Evolutionary conservation across 2,329 filamentous ascomycete genomes (phyloP).

Genomic region (Pseudogymnoascus sp.): DNA sequence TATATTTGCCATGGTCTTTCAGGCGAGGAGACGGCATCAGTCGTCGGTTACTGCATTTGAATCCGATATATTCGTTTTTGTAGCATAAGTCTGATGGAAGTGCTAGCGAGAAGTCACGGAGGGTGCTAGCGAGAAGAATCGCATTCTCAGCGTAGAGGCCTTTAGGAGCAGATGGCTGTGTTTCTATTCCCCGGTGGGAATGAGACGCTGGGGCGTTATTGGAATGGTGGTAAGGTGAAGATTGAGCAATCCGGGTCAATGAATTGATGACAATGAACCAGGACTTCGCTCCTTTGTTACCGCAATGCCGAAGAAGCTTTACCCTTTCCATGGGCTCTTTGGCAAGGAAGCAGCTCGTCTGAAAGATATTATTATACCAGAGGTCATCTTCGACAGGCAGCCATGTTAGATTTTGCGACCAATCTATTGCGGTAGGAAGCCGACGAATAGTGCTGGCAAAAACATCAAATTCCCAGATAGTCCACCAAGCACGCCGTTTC

Average conservation of each 20-base stretch:
- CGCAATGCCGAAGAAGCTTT: conserved; percentile 27
- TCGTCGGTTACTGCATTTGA: not conserved
- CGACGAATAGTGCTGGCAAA: conserved; percentile 35
- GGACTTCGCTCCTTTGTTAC: conserved; percentile 30
- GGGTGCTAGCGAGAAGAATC: conserved; percentile 12
- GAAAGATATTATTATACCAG: conserved; percentile 28
- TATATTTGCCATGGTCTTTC: conserved; percentile 13
- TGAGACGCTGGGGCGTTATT: not conserved
- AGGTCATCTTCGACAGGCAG: conserved; percentile 31
- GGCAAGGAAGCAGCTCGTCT: conserved; percentile 27
- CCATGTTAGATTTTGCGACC: conserved; percentile 30
- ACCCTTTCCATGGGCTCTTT: conserved; percentile 27
- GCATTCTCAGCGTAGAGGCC: not conserved
- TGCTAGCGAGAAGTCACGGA: conserved; percentile 14
- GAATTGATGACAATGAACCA: conserved; percentile 37
- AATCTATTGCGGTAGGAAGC: conserved; percentile 32
- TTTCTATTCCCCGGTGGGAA: not conserved
- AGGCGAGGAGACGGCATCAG: not conserved
- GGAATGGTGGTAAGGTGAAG: conserved; percentile 20
- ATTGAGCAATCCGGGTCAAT: conserved; percentile 33
- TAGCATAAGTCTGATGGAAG: conserved; percentile 12
- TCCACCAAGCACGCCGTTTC: conserved; percentile 34
- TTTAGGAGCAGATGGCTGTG: not conserved
- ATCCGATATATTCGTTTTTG: conserved; percentile 13
- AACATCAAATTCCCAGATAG: conserved; percentile 38